These are phyloP conservation scores for Parascedosporium putredinis DNA, from an alignment of 2,329 filamentous ascomycete species.

Conservation along the genomic window DNA sequence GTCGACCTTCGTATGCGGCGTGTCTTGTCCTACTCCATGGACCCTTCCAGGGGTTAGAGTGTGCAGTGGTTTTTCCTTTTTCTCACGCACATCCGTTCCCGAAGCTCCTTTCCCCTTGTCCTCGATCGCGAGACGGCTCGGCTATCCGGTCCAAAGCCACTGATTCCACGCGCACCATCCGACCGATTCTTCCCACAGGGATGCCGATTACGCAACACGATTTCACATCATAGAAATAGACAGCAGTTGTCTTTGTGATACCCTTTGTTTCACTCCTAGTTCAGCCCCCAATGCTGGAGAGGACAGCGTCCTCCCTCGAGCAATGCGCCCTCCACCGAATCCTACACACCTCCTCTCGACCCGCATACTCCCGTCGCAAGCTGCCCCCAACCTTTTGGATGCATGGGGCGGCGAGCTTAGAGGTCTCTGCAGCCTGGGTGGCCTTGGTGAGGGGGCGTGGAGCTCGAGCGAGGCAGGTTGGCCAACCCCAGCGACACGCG, in stretches of 20 bases:
- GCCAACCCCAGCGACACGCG: too few species aligned
- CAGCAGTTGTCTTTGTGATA: neutral
- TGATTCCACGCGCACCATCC: too few species aligned
- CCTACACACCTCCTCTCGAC: constrained; percentile 2
- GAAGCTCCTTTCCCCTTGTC: neutral
- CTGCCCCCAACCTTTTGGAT: constrained; percentile 10
- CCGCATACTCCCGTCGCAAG: constrained; percentile 2
- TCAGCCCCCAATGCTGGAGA: constrained; percentile 12
- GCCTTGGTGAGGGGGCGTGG: neutral
- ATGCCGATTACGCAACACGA: neutral
- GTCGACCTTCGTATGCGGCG: too few species aligned
- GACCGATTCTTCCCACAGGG: too few species aligned
- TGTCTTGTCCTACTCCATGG: neutral
- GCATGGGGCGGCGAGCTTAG: constrained; percentile 10
- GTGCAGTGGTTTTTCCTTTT: neutral
- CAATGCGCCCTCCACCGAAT: constrained; percentile 6
- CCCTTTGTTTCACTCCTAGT: neutral
- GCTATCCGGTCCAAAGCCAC: too few species aligned
- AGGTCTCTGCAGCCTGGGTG: constrained; percentile 9
- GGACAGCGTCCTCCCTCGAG: constrained; percentile 9
- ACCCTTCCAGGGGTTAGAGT: neutral
- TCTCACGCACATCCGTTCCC: neutral
- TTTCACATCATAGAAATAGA: neutral
- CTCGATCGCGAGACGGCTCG: too few species aligned
- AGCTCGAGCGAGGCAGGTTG: neutral